Evolutionary conservation across 352 stramenopile genomes (phyloP).

Genomic region (Phytophthora capsici): DNA sequence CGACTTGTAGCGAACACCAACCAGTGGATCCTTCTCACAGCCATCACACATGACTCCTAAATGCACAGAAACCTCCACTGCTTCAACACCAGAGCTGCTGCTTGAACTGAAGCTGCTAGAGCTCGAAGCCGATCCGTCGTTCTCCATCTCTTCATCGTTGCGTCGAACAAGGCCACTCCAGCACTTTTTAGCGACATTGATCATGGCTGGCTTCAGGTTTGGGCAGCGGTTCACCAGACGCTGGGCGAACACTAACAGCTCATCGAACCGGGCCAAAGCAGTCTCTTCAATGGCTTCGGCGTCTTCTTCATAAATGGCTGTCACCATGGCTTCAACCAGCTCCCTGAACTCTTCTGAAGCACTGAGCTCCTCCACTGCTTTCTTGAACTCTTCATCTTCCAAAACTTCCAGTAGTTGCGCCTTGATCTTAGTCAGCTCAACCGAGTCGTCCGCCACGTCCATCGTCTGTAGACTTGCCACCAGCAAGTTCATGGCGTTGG

Average conservation of each 20-base stretch:
- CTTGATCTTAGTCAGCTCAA: slow-evolving; percentile 51
- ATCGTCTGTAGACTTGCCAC: slow-evolving; percentile 46
- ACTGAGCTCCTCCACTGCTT: slow-evolving; percentile 39
- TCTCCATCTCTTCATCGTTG: slow-evolving; percentile 40
- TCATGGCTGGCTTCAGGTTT: slow-evolving; percentile 48
- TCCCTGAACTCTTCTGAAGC: slow-evolving; percentile 47
- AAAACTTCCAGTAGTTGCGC: slow-evolving; percentile 50
- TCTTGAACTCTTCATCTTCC: slow-evolving; percentile 42
- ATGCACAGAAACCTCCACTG: slow-evolving; percentile 38
- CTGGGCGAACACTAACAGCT: slow-evolving; percentile 48
- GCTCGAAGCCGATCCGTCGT: slow-evolving; percentile 35
- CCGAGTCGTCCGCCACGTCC: slow-evolving; percentile 49
- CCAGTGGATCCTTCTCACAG: slow-evolving; percentile 59
- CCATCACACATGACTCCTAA: slow-evolving; percentile 56
- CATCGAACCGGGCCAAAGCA: slow-evolving; percentile 39
- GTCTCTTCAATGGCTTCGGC: slow-evolving; percentile 42
- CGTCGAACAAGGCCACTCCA: slow-evolving; percentile 40
- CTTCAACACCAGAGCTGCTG: slow-evolving; percentile 12
- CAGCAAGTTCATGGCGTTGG: slow-evolving; percentile 49
- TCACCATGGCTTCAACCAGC: slow-evolving; percentile 36
- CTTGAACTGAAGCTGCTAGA: slow-evolving; percentile 24
- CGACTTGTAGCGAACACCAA: slow-evolving; percentile 84
- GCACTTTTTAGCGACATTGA: slow-evolving; percentile 54
- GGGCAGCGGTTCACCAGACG: slow-evolving; percentile 47
- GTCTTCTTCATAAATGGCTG: slow-evolving; percentile 42